Conservation (phyloP, 805 yeast genomes). For the Wickerhamomyces chaumierensis region DNA sequence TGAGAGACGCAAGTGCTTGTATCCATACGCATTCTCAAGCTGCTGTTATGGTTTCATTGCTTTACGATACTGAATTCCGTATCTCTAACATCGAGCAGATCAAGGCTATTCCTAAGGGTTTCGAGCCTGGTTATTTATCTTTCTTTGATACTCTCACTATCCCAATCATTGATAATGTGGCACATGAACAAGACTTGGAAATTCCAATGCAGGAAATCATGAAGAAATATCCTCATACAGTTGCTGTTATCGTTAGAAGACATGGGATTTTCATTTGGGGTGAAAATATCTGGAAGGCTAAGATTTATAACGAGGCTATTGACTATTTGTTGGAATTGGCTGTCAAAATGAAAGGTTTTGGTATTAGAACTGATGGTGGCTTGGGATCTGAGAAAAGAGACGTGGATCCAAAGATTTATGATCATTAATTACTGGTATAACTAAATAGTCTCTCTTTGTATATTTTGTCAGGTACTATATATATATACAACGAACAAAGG, state of each 20-base stretch:
- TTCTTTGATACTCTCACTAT: slow-evolving; percentile 67
- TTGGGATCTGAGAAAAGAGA: slow-evolving; percentile 23
- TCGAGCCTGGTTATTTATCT: slow-evolving; percentile 47
- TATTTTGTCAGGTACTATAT: neutral
- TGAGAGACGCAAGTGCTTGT: slow-evolving; percentile 78
- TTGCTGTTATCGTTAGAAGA: slow-evolving; percentile 83
- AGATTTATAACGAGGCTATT: slow-evolving; percentile 84
- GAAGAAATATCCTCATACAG: slow-evolving; percentile 57
- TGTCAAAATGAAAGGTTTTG: slow-evolving; percentile 65
- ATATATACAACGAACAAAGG: neutral
- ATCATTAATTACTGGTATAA: slow-evolving; percentile 7
- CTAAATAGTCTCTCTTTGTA: neutral
- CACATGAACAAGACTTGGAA: slow-evolving; percentile 76
- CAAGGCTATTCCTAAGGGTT: slow-evolving; percentile 65
- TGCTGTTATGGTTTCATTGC: slow-evolving; percentile 71
- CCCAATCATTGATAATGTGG: slow-evolving; percentile 86
- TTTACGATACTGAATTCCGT: slow-evolving; percentile 60
- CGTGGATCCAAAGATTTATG: slow-evolving; percentile 13
- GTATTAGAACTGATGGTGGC: slow-evolving; percentile 38
- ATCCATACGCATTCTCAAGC: slow-evolving; percentile 90
- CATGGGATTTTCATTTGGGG: slow-evolving; percentile 99
- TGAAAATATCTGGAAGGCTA: slow-evolving; percentile 82
- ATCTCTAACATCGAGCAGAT: slow-evolving; percentile 84
- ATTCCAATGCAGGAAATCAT: slow-evolving; percentile 56
- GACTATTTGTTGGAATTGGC: slow-evolving; percentile 83